Base-by-base conservation (phyloP, 2,329 filamentous ascomycete species). In the Alternaria viburni region DNA sequence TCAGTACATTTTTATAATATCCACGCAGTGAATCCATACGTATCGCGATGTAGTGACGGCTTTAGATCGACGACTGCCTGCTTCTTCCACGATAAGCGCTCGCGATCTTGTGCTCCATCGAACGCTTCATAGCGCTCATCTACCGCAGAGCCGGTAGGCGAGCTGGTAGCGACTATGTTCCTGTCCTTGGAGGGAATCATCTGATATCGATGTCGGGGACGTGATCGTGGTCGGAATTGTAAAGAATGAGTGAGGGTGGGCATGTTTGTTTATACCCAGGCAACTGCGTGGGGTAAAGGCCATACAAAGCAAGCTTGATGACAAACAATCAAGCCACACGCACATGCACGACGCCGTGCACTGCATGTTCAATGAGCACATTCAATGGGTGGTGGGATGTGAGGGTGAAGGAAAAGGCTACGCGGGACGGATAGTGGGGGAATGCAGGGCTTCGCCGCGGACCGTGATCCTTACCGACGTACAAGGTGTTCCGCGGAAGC, bases 171-270 rank as follows among this genome's bases (percentile, higher is more conserved):
- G 46, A 32, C 36, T 47, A 36, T 50, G 50, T 52, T 47, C 13
- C 59, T 17, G 36, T 69, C 49, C 21, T 71, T 72, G 5, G 62
- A 66, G 10, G 59, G 57, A 15, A 72, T 49, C 66, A 72, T 72
- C 11, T 67, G 49, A 46, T 73, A 74, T 17, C 43, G 58, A 32
- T 68, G 65, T 44, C 62, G 68, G 19, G 45, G 26, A 30, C 59
- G 50, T 15, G 41, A 25, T 32, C 32, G 55, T 6, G 21, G 41
- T 25, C n/a, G 15, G 5, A 21, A 26, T n/a, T 17, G 52, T 10
- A 49, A 44, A 21, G 32, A 4, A 1, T 26, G 19, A 30, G 47
- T 26, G 15, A 26, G 54, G 43, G 54, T 28, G 12, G 55, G 10
- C 55, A 59, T 62, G n/a, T 26, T 25, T 1, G 7, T 6, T 28